Conservation (phyloP, 164 flowering plant genomes). For the Dillenia suffruticosa region DNA sequence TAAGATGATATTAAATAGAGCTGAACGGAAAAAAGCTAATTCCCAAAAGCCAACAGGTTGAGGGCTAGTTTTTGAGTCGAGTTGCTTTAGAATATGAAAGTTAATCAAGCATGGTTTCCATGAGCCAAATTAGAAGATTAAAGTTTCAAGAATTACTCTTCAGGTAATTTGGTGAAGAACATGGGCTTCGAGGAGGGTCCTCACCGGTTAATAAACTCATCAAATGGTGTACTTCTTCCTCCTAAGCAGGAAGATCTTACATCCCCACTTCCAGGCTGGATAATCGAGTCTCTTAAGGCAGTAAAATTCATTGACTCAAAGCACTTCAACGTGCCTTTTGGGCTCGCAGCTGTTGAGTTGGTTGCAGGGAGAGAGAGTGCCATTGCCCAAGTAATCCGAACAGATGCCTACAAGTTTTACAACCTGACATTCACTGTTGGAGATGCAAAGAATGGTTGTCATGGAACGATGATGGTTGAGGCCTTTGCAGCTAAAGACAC, state of each 20-base stretch:
- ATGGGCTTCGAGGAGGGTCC: slow-evolving; percentile 85
- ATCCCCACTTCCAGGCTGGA: slow-evolving; percentile 96
- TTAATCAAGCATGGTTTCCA: no score
- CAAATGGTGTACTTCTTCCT: slow-evolving; percentile 80
- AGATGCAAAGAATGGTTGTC: slow-evolving; percentile 86
- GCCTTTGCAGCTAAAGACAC: slow-evolving; percentile 71
- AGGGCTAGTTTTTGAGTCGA: no score
- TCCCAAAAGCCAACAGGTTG: no score
- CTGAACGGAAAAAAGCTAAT: no score
- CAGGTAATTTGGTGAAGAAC: slow-evolving; percentile 75
- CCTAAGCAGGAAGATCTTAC: slow-evolving; percentile 63
- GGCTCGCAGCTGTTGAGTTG: slow-evolving; percentile 64
- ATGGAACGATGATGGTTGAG: slow-evolving; percentile 86
- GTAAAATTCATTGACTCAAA: slow-evolving; percentile 69
- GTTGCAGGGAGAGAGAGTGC: slow-evolving; percentile 94
- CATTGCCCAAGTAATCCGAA: slow-evolving; percentile 75
- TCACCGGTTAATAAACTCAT: slow-evolving; percentile 47
- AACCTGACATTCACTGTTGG: slow-evolving; percentile 58
- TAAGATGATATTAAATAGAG: no score
- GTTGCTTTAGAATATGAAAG: no score
- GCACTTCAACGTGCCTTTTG: slow-evolving; percentile 77
- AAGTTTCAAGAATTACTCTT: slow-evolving; percentile 1
- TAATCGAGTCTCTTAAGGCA: slow-evolving; percentile 87
- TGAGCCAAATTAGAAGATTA: no score
- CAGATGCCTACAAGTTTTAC: slow-evolving; percentile 53